Base-by-base conservation (phyloP, 2,329 filamentous ascomycete genomes). In the Orbilia oligospora region DNA sequence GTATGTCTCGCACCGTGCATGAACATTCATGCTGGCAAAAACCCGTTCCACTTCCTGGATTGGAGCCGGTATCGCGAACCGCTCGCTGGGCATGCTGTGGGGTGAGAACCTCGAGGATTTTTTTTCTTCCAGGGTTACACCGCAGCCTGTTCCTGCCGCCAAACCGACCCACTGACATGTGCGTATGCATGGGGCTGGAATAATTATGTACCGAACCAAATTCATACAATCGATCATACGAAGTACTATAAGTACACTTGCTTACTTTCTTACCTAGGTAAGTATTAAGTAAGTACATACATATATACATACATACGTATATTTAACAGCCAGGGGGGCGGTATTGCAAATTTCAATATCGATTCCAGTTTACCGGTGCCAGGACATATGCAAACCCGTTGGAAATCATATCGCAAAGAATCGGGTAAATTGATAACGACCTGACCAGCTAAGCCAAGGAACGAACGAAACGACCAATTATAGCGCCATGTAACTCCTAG, bases 331-430 rank as follows among this genome's bases (percentile, higher is more conserved):
- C 30, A 27, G 12, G 48, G 48, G 64, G 65, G 48, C 38, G n/a
- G 24, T 58, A 72, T 65, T 72, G 69, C 69, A 65, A 72, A 72
- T 72, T 65, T 58, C 69, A 46, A 56, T 46, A 30, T 55, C 48
- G 64, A 55, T 68, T 68, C 49, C 48, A 68, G 22, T 41, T 51
- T 24, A 33, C 38, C 58, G 24, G 27, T 36, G 41, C 41, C 44
- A 36, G 14, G 61, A 33, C 27, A 30, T 30, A 30, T 46, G 9
- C n/a, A n/a, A 44, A 9, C 8, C 22, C 20, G 36, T 44, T 44
- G 20, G 36, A 44, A 44, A 44, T 24, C 56, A 41, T 61, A 30
- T 61, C 56, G 33, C 56, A 24, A 41, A n/a, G 14, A 14, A 18
- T 38, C 36, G 55, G 55, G 24, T 61, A 61, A 61, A 41, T 44